phyloP scores from a whole-genome alignment of 441 rosid species.

The Pelargonium myrrhifolium region DNA sequence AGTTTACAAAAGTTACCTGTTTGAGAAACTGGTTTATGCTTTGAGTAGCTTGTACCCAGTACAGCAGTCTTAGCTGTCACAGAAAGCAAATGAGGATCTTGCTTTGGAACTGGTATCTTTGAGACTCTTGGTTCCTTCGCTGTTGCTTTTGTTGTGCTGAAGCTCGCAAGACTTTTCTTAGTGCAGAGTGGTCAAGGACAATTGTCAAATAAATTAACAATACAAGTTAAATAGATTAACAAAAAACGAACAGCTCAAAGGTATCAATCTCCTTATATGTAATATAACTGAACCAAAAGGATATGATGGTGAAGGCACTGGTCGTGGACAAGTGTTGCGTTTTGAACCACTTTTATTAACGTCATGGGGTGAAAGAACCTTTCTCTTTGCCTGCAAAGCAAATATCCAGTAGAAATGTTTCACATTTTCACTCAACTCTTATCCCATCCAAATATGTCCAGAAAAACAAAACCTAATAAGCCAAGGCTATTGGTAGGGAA shows the following conservation, averaged over 20 bases:
- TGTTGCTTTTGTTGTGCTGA: constrained; percentile 31
- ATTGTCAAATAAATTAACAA: constrained; percentile 21
- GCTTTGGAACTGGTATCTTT: constrained; percentile 37
- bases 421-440: constrained; percentile 10
- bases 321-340: constrained; percentile 55
- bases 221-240: constrained; percentile 8
- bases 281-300: constrained; percentile 37
- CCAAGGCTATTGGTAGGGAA: neutral
- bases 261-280: constrained; percentile 8
- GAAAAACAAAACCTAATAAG: no score
- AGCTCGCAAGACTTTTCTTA: constrained; percentile 49
- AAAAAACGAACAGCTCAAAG: neutral
- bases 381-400: constrained; percentile 49
- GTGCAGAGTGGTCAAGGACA: constrained; percentile 67
- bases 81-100: constrained; percentile 26
- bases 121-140: constrained; percentile 41
- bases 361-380: constrained; percentile 43
- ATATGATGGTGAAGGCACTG: constrained; percentile 68
- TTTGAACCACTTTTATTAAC: constrained; percentile 56
- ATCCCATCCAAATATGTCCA: neutral
- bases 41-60: constrained; percentile 28
- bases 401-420: constrained; percentile 16
- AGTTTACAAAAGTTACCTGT: constrained; percentile 35
- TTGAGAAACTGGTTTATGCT: constrained; percentile 34
- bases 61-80: constrained; percentile 28